A percentile compares a stretch with the other conserved stretches of the same genome.
These are phyloP conservation scores for Solanum neorickii DNA, from an alignment of 257 asterid genomes.

Conservation along the genomic window DNA sequence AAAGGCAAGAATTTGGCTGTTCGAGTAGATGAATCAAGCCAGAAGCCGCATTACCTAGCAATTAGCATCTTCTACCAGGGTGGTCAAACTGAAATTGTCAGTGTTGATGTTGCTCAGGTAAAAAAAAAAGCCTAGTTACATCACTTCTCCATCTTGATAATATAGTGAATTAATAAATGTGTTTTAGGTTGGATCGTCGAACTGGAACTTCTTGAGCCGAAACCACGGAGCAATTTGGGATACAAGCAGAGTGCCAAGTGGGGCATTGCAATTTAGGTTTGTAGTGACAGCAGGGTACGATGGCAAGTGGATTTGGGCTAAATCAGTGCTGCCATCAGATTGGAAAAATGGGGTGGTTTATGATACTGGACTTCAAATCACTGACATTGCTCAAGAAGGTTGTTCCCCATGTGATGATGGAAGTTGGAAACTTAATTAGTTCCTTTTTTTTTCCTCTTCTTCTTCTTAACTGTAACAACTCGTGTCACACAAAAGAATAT, in stretches of 20 bases:
- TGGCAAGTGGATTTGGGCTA: conserved; percentile 66
- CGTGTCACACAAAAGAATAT: not conserved
- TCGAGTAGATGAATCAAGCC: conserved; percentile 70
- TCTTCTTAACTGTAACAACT: not conserved
- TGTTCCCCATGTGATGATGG: conserved; percentile 51
- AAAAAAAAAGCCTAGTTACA: not conserved
- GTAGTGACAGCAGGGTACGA: conserved; percentile 71
- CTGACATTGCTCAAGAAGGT: conserved; percentile 63
- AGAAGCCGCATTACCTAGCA: conserved; percentile 51
- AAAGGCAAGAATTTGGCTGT: conserved; percentile 43
- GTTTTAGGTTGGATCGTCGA: conserved; percentile 40
- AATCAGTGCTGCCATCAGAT: conserved; percentile 45
- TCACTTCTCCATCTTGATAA: not conserved
- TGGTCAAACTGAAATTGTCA: conserved; percentile 69
- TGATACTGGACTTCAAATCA: conserved; percentile 59
- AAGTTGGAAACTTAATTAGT: conserved; percentile 21
- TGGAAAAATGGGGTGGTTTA: conserved; percentile 46
- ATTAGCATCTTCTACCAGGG: conserved; percentile 58
- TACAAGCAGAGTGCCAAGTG: conserved; percentile 59
- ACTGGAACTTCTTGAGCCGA: conserved; percentile 56
- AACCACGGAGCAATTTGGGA: conserved; percentile 75
- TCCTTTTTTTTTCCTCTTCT: not conserved
- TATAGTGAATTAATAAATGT: not conserved
- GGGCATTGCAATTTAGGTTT: conserved; percentile 57
- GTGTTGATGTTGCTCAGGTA: conserved; percentile 59